phyloP scores from a whole-genome alignment of 2,329 filamentous ascomycete genomes.

The Periglandula ipomoeae region DNA sequence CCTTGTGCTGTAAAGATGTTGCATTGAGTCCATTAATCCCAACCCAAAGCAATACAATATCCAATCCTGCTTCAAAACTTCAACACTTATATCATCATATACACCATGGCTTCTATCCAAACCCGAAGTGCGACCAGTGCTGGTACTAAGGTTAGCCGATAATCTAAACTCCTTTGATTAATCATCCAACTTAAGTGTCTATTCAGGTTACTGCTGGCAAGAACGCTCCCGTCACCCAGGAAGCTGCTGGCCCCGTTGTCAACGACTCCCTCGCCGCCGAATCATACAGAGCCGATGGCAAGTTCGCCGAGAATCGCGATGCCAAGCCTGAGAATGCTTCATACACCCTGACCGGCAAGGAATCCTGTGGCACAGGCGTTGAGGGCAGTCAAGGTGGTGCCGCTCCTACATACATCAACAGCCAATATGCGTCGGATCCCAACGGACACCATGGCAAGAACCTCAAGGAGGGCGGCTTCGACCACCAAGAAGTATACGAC shows the following conservation, averaged over 20 bases:
- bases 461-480: conserved; percentile 28
- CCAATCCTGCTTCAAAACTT: not conserved
- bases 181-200: not conserved
- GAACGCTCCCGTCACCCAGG: conserved; percentile 42
- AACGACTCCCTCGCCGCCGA: conserved; percentile 69
- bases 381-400: conserved; percentile 12
- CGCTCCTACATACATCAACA: conserved; percentile 30
- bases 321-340: conserved; percentile 21
- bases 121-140: conserved; percentile 2
- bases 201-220: conserved; percentile 35
- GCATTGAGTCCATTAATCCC: too few relatives aligned
- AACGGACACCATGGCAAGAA: conserved; percentile 35
- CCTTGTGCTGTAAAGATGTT: too few relatives aligned
- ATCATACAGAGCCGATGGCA: conserved; percentile 51
- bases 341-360: conserved; percentile 19
- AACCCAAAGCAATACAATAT: too few relatives aligned
- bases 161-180: not conserved
- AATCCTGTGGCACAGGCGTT: conserved; percentile 24
- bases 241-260: conserved; percentile 54
- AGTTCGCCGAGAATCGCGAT: conserved; percentile 51
- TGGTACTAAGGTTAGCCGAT: conserved; percentile 7
- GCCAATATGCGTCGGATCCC: conserved; percentile 21
- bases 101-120: conserved; percentile 2
- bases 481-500: conserved; percentile 23
- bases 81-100: not conserved